phyloP scores from a whole-genome alignment of 1,139 yeast species.

The Debaryomyces robertsiae region DNA sequence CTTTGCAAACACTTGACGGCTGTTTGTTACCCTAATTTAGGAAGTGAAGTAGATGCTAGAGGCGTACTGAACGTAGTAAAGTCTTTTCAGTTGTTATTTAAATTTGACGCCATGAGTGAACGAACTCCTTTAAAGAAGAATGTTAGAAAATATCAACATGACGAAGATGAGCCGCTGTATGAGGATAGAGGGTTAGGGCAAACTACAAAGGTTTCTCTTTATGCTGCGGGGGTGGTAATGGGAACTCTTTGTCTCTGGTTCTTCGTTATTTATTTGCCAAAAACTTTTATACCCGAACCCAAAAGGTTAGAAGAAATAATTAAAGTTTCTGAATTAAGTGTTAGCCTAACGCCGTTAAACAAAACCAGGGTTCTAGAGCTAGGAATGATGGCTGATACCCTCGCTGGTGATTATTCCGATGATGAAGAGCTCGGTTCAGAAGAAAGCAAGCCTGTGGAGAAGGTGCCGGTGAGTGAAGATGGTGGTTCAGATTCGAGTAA shows the following conservation, averaged over 20 bases:
- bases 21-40: no score
- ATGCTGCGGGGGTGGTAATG: background rate
- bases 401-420: conserved; percentile 7
- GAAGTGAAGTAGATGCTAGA: no score
- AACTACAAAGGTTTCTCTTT: conserved; percentile 14
- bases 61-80: no score
- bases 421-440: background rate
- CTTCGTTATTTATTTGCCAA: conserved; percentile 39
- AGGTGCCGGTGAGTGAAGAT: conserved; percentile 4
- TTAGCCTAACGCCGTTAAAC: conserved; percentile 28
- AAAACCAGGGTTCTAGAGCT: conserved; percentile 18
- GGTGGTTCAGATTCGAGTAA: conserved; percentile 4
- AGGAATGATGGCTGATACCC: conserved; percentile 16
- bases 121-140: conserved; percentile 15
- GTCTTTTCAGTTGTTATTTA: background rate
- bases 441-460: conserved; percentile 11
- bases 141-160: conserved; percentile 9
- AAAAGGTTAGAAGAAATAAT: conserved; percentile 29
- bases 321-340: conserved; percentile 28
- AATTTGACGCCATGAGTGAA: conserved; percentile 17
- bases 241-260: conserved; percentile 20
- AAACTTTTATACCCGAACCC: conserved; percentile 37
- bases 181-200: conserved; percentile 21
- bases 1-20: no score
- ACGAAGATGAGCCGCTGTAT: conserved; percentile 16